Base-by-base conservation (phyloP, 441 rosid genomes). In the Pelargonium cotyledonis region DNA sequence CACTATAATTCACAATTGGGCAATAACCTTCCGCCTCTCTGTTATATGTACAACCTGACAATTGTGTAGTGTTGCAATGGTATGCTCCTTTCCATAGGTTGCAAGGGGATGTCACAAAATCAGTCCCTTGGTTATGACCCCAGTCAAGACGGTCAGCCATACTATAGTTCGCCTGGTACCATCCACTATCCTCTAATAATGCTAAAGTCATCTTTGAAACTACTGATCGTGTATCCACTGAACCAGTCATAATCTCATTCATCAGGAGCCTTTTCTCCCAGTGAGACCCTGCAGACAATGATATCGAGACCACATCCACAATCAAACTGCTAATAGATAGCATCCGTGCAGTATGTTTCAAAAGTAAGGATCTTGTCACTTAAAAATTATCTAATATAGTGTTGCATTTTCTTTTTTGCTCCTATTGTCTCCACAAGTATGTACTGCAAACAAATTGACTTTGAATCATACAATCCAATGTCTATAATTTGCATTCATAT, bases 191-290 rank as follows among this genome's bases (percentile, higher is more conserved):
- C 81, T 95, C 99, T 78, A 95, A 77, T 68, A 95, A 80, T 35
- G 99, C 99, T 40, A 95, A 77, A 44, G 98, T 95, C 98, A 92
- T 95, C 82, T 90, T 95, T n/a, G 99, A 95, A 78, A 95, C 98
- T 5, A 95, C 98, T 43, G 99, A 95, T 85, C 95, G 81, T 31
- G 98, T 90, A 79, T 95, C 99, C 44, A 95, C 99, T 40, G 99
- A 95, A 51, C 99, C 99, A 15, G 99, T 95, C 99, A 95, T 95
- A 72, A 95, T 95, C 82, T 95, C 99, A 77, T 95, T 95, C 99
- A 95, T 95, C 77, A 95, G 80, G 60, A 95, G 97, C 80, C 99
- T 85, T 74, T 95, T 95, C 70, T 95, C 99, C 99, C 99, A 95
- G 75, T 95, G 99, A 69, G 99, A 95, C 67, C 99, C 99, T 89